Conservation (phyloP, 2,329 filamentous ascomycete genomes). For the Pseudocercospora musae region DNA sequence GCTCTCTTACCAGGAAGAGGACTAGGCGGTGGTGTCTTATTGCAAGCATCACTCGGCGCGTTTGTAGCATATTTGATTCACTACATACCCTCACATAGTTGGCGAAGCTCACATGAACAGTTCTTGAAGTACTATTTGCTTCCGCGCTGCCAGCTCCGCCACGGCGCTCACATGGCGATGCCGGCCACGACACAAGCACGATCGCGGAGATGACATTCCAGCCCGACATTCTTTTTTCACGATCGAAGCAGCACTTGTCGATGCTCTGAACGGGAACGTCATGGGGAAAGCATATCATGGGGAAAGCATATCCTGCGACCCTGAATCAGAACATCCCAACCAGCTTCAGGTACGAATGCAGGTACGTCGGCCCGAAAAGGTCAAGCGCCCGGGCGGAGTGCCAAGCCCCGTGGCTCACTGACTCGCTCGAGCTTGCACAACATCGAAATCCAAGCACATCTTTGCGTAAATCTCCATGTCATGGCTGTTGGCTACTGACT, state of each 20-base stretch:
- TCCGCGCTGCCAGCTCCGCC: not conserved
- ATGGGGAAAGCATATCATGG: not conserved
- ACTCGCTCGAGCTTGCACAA: conserved; percentile 1
- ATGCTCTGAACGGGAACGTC: not conserved
- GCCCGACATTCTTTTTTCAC: not conserved
- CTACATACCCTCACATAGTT: not conserved
- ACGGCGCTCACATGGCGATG: not conserved
- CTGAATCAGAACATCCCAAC: not conserved
- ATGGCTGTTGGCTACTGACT: not conserved
- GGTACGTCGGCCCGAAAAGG: not conserved
- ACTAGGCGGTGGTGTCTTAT: conserved; percentile 13
- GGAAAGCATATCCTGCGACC: not conserved
- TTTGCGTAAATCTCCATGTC: not conserved
- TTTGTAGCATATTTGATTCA: not conserved
- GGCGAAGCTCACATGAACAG: not conserved
- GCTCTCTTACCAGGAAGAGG: conserved; percentile 84
- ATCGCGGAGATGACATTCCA: not conserved
- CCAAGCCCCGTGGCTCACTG: not conserved
- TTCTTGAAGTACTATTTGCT: not conserved
- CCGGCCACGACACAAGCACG: not conserved
- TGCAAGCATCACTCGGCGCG: not conserved
- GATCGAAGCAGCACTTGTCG: not conserved
- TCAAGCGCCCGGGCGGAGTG: not conserved
- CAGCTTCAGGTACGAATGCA: conserved; percentile 1
- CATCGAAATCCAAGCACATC: not conserved